phyloP scores from a whole-genome alignment of 805 yeast genomes.

The Metschnikowia kunwiensis region DNA sequence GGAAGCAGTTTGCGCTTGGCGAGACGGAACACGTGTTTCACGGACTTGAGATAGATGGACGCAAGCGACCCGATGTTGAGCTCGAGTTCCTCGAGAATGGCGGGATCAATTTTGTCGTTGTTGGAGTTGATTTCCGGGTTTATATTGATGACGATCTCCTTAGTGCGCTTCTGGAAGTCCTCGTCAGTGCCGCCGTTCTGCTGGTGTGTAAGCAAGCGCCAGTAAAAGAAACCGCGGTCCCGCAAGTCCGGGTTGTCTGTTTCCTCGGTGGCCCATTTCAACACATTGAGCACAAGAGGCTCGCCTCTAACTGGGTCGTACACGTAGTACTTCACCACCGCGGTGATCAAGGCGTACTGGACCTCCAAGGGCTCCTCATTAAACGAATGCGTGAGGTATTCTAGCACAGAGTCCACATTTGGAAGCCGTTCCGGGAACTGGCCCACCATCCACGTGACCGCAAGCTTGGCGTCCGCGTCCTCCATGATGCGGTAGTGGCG shows the following conservation, averaged over 20 bases:
- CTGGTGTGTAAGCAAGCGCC: slow-evolving; percentile 63
- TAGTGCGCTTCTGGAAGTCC: slow-evolving; percentile 38
- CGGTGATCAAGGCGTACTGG: slow-evolving; percentile 69
- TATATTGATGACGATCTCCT: slow-evolving; percentile 53
- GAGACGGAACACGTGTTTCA: slow-evolving; percentile 71
- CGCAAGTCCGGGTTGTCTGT: slow-evolving; percentile 80
- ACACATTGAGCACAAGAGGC: slow-evolving; percentile 51
- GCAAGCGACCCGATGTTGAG: slow-evolving; percentile 79
- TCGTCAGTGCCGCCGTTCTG: slow-evolving; percentile 29
- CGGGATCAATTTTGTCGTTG: slow-evolving; percentile 66
- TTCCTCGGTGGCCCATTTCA: slow-evolving; percentile 71
- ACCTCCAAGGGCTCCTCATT: slow-evolving; percentile 69
- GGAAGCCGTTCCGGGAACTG: slow-evolving; percentile 54
- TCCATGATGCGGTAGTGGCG: slow-evolving; percentile 45
- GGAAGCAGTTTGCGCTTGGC: slow-evolving; percentile 52
- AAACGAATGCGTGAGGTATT: slow-evolving; percentile 45
- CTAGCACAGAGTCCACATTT: slow-evolving; percentile 38
- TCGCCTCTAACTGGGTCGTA: slow-evolving; percentile 54
- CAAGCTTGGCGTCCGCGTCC: slow-evolving; percentile 75
- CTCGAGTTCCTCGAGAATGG: slow-evolving; percentile 75
- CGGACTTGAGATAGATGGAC: slow-evolving; percentile 80
- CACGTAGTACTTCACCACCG: slow-evolving; percentile 67
- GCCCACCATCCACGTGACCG: slow-evolving; percentile 84
- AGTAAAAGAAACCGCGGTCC: slow-evolving; percentile 80
- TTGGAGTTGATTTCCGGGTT: slow-evolving; percentile 65